phyloP scores from a whole-genome alignment of 768 basidiomycete species.

The Lentinula sp. region DNA sequence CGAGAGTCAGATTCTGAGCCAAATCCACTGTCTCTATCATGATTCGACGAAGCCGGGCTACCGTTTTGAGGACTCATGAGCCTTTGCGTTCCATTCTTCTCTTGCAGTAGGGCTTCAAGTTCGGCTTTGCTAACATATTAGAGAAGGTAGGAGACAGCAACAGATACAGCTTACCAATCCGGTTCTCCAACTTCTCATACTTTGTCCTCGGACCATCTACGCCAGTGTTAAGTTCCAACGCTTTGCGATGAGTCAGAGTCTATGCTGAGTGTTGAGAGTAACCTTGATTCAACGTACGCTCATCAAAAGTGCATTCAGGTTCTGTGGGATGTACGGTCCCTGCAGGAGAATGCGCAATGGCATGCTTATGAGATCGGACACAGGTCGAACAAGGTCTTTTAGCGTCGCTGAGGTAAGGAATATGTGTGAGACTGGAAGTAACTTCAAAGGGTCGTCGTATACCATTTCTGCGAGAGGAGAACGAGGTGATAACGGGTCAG shows the following conservation, averaged over 20 bases:
- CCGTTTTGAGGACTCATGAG: conserved; percentile 2
- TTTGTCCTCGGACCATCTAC: conserved; percentile 52
- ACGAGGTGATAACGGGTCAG: conserved; percentile 12
- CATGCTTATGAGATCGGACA: conserved; percentile 68
- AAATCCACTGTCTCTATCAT: conserved; percentile 4
- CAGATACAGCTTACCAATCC: conserved; percentile 50
- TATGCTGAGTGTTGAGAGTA: neutral
- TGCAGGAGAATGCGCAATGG: conserved; percentile 53
- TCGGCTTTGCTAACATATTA: conserved; percentile 40
- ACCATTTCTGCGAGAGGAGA: conserved; percentile 53
- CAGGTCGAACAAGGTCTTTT: conserved; percentile 76
- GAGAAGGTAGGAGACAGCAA: neutral
- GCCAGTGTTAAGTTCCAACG: conserved; percentile 29
- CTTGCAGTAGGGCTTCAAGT: conserved; percentile 57
- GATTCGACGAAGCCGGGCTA: neutral
- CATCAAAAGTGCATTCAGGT: conserved; percentile 77
- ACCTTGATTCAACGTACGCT: conserved; percentile 34
- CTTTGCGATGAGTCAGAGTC: conserved; percentile 18
- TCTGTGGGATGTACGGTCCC: conserved; percentile 45
- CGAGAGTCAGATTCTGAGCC: conserved; percentile 3
- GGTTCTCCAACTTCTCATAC: conserved; percentile 59
- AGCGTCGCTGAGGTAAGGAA: conserved; percentile 47
- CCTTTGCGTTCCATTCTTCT: conserved; percentile 34
- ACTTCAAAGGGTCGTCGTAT: conserved; percentile 8
- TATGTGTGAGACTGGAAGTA: conserved; percentile 3